Evolutionary conservation across 768 basidiomycete species (phyloP).

Genomic region (Xerocomus brunneocitrinus): DNA sequence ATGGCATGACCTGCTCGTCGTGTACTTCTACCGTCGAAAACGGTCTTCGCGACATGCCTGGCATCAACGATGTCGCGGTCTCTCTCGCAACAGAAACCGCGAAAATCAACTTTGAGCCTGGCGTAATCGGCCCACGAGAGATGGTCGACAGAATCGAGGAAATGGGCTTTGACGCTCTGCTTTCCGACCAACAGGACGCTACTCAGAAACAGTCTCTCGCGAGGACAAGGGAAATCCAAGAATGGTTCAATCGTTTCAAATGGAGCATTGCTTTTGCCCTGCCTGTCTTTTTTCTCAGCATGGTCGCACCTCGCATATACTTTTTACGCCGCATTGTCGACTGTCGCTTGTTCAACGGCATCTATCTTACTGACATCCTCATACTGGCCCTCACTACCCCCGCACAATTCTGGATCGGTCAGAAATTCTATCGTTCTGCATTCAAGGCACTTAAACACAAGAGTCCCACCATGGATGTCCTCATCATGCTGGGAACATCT

Average conservation of each 20-base stretch:
- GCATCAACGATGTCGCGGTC: slow-evolving; percentile 66
- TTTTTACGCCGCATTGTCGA: slow-evolving; percentile 52
- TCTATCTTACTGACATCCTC: slow-evolving; percentile 81
- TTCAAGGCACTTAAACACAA: slow-evolving; percentile 89
- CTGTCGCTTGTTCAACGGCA: slow-evolving; percentile 51
- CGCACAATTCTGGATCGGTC: slow-evolving; percentile 89
- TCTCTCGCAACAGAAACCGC: slow-evolving; percentile 74
- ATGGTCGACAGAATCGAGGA: slow-evolving; percentile 85
- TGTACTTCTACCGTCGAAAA: slow-evolving; percentile 76
- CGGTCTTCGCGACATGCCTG: slow-evolving; percentile 64
- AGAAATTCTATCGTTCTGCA: slow-evolving; percentile 82
- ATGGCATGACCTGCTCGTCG: slow-evolving; percentile 87
- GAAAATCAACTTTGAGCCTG: slow-evolving; percentile 70
- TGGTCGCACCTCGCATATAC: slow-evolving; percentile 72
- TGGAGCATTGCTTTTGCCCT: slow-evolving; percentile 75
- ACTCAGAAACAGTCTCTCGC: slow-evolving; percentile 85
- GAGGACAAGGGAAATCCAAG: slow-evolving; percentile 84
- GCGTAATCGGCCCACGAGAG: slow-evolving; percentile 72
- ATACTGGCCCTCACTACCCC: slow-evolving; percentile 78
- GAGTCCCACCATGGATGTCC: slow-evolving; percentile 95
- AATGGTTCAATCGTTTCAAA: slow-evolving; percentile 79
- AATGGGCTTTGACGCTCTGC: slow-evolving; percentile 86
- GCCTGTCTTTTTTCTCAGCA: slow-evolving; percentile 91
- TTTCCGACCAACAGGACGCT: slow-evolving; percentile 73
- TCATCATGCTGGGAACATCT: slow-evolving; percentile 92